Evolutionary conservation across 768 basidiomycete species (phyloP).

Genomic region (Suillus subluteus): DNA sequence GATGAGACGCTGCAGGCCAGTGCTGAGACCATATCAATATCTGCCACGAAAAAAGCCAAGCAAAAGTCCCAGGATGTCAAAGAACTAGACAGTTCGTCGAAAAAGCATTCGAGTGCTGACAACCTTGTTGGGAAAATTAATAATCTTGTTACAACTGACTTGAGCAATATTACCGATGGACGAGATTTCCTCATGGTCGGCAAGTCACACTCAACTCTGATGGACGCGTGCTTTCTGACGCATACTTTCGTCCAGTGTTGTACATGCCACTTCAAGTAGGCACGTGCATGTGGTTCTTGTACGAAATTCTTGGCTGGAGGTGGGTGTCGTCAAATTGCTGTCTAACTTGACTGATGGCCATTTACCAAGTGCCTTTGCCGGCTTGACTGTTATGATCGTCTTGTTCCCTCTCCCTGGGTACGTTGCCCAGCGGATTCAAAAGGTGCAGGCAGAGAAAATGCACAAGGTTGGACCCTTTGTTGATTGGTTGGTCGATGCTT

Average conservation of each 20-base stretch:
- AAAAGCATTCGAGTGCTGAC: constrained; percentile 28
- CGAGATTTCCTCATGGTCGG: constrained; percentile 22
- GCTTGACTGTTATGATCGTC: constrained; percentile 54
- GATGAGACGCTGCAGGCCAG: constrained; percentile 9
- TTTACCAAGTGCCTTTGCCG: constrained; percentile 48
- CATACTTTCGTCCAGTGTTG: constrained; percentile 4
- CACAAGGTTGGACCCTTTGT: constrained; percentile 38
- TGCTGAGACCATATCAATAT: background rate
- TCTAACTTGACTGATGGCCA: background rate
- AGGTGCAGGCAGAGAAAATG: constrained; percentile 53
- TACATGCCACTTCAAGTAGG: constrained; percentile 18
- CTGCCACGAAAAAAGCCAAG: constrained; percentile 12
- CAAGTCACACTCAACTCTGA: background rate
- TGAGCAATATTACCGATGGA: constrained; percentile 20
- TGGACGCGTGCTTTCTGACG: background rate
- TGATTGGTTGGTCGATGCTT: background rate
- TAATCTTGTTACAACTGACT: constrained; percentile 64
- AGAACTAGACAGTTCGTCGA: background rate
- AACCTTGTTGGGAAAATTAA: constrained; percentile 78
- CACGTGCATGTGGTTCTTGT: constrained; percentile 47
- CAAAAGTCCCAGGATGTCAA: constrained; percentile 5
- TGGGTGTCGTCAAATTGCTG: background rate
- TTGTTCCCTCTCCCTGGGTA: constrained; percentile 63
- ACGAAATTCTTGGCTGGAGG: constrained; percentile 51
- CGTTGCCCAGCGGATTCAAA: constrained; percentile 50